These are phyloP conservation scores for Asterella californica DNA, from an alignment of 225 moss, liverwort and hornwort genomes.

Conservation along the genomic window DNA sequence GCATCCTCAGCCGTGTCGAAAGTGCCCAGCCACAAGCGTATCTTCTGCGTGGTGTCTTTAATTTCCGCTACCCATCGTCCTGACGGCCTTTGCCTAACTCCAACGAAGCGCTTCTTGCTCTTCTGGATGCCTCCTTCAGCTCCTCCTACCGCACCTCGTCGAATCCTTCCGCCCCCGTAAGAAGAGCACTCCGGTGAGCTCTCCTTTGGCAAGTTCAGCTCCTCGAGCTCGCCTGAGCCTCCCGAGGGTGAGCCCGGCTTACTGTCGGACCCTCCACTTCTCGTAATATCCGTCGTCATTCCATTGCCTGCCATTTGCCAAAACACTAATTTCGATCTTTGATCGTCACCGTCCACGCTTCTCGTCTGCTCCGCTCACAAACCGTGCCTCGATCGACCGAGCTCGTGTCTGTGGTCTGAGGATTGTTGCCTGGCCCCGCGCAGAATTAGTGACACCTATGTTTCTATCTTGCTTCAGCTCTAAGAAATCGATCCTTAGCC, in stretches of 20 bases:
- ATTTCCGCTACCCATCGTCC: constrained; percentile 95
- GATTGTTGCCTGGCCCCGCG: too few relatives aligned
- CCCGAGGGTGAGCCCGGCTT: not conserved
- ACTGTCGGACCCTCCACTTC: not conserved
- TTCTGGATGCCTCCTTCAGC: constrained; percentile 29
- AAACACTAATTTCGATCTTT: not conserved
- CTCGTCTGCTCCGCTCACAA: too few relatives aligned
- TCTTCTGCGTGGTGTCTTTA: constrained; percentile 95
- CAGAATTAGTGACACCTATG: too few relatives aligned
- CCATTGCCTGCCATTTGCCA: not conserved
- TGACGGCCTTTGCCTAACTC: constrained; percentile 82
- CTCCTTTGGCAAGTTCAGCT: not conserved
- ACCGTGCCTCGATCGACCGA: too few relatives aligned
- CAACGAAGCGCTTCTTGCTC: constrained; percentile 77
- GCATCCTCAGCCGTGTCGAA: constrained; percentile 90
- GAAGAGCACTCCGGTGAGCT: not conserved
- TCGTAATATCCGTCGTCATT: not conserved
- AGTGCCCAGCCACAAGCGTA: constrained; percentile 83
- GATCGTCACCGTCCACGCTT: too few relatives aligned
- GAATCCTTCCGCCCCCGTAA: not conserved
- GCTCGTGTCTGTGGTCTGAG: not conserved
- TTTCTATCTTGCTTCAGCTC: too few relatives aligned
- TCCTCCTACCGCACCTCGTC: not conserved
- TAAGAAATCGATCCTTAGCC: too few relatives aligned
- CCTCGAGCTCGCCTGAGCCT: not conserved